A percentile compares a stretch with the other conserved stretches of the same genome.
phyloP scores from a whole-genome alignment of 495 filamentous ascomycete species.

The Astrothelium macrocarpum region DNA sequence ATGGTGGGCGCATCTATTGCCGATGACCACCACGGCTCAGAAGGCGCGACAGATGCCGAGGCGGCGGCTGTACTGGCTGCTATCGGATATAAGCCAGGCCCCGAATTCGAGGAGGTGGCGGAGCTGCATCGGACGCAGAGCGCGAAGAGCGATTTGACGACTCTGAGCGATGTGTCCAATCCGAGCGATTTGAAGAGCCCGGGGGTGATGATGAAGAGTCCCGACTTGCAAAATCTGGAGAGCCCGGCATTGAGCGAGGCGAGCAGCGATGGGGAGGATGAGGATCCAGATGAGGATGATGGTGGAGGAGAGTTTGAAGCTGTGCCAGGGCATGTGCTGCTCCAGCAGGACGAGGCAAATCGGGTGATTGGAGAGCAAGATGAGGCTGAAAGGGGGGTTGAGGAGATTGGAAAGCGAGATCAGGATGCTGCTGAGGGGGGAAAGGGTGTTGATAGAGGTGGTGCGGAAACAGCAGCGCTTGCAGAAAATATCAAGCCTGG shows the following conservation, averaged over 20 bases:
- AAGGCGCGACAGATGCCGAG: conserved; percentile 22
- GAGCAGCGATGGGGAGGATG: not conserved
- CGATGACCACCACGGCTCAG: conserved; percentile 8
- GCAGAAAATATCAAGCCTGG: not conserved
- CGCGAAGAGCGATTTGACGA: not conserved
- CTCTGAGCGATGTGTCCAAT: not conserved
- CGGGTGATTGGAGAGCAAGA: not conserved
- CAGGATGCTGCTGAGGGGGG: not conserved
- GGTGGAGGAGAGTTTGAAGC: not conserved
- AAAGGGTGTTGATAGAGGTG: not conserved
- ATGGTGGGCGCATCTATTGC: conserved; percentile 11
- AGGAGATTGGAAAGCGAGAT: not conserved
- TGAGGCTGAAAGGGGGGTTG: not conserved
- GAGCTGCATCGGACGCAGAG: not conserved
- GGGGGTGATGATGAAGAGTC: conserved; percentile 31
- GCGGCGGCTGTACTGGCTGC: conserved; percentile 30
- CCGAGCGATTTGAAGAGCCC: conserved; percentile 14
- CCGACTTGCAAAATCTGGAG: conserved; percentile 24
- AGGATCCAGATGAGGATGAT: not conserved
- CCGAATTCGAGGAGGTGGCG: conserved; percentile 8
- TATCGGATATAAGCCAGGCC: conserved; percentile 20
- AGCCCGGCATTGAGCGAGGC: conserved; percentile 26
- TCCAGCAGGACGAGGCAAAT: not conserved
- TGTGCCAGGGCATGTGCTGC: not conserved
- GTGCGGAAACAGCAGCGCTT: not conserved